Conservation (phyloP, 2,329 filamentous ascomycete genomes). For the Pestalotiopsis fici region DNA sequence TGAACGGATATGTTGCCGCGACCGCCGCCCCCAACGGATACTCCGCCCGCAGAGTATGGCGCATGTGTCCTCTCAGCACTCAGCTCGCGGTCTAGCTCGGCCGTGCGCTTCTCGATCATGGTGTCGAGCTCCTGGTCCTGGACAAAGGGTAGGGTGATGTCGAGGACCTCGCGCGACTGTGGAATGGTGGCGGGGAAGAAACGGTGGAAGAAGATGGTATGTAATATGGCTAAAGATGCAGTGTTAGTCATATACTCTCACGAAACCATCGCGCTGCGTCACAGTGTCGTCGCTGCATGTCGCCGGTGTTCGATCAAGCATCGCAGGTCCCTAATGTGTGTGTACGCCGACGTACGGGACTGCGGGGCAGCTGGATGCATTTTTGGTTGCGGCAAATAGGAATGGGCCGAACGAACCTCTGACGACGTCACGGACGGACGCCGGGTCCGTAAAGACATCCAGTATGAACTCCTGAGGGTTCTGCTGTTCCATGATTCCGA, state of each 20-base stretch:
- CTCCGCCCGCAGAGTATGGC: background rate
- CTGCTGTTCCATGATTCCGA: slow-evolving; percentile 46
- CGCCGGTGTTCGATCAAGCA: background rate
- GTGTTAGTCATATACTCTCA: background rate
- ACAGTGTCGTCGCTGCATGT: background rate
- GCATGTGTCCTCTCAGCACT: slow-evolving; percentile 50
- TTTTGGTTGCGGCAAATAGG: slow-evolving; percentile 6
- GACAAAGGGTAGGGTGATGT: slow-evolving; percentile 86
- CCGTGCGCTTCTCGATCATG: slow-evolving; percentile 85
- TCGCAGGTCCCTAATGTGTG: background rate
- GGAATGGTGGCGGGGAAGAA: slow-evolving; percentile 89
- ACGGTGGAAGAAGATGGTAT: slow-evolving; percentile 98
- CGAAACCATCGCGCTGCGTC: background rate
- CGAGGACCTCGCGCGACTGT: slow-evolving; percentile 83
- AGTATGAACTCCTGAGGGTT: slow-evolving; percentile 84
- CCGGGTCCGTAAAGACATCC: slow-evolving; percentile 89
- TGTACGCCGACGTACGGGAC: background rate
- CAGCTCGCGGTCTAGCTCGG: slow-evolving; percentile 77
- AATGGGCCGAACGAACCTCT: slow-evolving; percentile 64
- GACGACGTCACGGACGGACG: slow-evolving; percentile 87
- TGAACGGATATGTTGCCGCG: slow-evolving; percentile 78
- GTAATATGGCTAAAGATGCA: slow-evolving; percentile 70
- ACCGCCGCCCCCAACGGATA: slow-evolving; percentile 6
- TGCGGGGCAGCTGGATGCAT: background rate
- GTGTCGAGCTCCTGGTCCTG: slow-evolving; percentile 90